phyloP scores from a whole-genome alignment of 2,329 filamentous ascomycete genomes.

The Aspergillus viridinutans region DNA sequence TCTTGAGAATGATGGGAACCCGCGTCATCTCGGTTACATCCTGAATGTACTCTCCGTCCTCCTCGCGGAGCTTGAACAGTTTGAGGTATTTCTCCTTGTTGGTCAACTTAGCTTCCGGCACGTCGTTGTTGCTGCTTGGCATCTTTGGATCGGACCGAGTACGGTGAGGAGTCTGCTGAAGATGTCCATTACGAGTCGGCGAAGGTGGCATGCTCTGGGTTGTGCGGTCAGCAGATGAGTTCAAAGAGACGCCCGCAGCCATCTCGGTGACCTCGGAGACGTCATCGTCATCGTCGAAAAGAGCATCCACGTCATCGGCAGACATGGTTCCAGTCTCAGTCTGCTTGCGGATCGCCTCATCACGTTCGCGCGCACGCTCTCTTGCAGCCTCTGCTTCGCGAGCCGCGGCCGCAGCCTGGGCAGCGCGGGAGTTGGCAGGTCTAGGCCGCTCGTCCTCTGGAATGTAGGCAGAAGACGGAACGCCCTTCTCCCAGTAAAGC shows the following conservation, averaged over 20 bases:
- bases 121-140: constrained; percentile 61
- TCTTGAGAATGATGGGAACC: constrained; percentile 97
- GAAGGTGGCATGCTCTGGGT: constrained; percentile 95
- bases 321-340: constrained; percentile 94
- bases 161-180: constrained; percentile 68
- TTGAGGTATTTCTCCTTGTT: constrained; percentile 97
- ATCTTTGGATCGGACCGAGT: constrained; percentile 94
- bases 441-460: constrained; percentile 96
- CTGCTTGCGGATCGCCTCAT: constrained; percentile 87
- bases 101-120: constrained; percentile 72
- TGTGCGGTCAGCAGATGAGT: constrained; percentile 66
- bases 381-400: constrained; percentile 79
- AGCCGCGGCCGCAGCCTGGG: constrained; percentile 70
- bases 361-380: constrained; percentile 75
- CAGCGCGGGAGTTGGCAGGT: constrained; percentile 68
- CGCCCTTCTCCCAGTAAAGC: constrained; percentile 99
- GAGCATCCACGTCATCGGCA: constrained; percentile 86
- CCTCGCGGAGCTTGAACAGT: constrained; percentile 83
- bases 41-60: constrained; percentile 94
- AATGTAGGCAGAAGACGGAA: constrained; percentile 91
- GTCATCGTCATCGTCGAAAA: constrained; percentile 91
- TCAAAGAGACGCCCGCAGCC: constrained; percentile 84
- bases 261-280: constrained; percentile 84
- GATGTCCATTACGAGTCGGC: constrained; percentile 69
- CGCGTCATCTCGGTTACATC: constrained; percentile 97